Conservation (phyloP, 257 asterid species). For the Thymus mandschuricus region DNA sequence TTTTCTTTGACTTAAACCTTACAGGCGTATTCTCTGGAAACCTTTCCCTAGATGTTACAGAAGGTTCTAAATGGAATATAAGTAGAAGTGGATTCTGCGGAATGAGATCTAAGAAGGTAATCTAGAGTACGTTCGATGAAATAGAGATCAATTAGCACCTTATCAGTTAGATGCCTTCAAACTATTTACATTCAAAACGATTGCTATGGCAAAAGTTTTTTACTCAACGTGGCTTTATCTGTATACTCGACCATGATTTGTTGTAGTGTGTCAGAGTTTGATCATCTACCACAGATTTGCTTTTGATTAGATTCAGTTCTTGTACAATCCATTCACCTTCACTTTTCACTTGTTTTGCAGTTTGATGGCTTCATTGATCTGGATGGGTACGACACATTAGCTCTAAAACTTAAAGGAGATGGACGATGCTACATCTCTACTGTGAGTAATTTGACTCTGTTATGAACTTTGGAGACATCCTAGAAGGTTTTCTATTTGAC, state of each 20-base stretch:
- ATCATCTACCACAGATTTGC: neutral
- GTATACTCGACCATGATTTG: neutral
- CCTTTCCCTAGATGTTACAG: constrained; percentile 78
- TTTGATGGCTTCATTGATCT: constrained; percentile 95
- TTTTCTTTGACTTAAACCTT: constrained; percentile 15
- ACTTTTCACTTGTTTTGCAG: constrained; percentile 46
- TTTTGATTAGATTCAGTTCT: constrained; percentile 18
- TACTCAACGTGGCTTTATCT: constrained; percentile 2
- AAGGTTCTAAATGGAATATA: constrained; percentile 81
- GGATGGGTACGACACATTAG: constrained; percentile 82
- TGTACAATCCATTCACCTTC: constrained; percentile 12
- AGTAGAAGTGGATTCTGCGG: constrained; percentile 96
- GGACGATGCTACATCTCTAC: constrained; percentile 98
- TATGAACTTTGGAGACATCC: constrained; percentile 8
- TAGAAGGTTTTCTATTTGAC: constrained; percentile 22
- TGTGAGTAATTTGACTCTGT: constrained; percentile 56
- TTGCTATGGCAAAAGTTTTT: neutral
- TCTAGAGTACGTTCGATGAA: neutral
- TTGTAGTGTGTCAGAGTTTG: constrained; percentile 4
- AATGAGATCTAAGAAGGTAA: constrained; percentile 91
- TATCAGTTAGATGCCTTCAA: neutral
- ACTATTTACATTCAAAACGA: neutral
- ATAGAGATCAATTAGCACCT: neutral
- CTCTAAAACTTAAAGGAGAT: constrained; percentile 87
- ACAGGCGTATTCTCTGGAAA: constrained; percentile 89